Evolutionary conservation across 2,329 filamentous ascomycete genomes (phyloP), one percentile per base, ranked within the genome.

Genomic region (Hymenoscyphus occultus): DNA sequence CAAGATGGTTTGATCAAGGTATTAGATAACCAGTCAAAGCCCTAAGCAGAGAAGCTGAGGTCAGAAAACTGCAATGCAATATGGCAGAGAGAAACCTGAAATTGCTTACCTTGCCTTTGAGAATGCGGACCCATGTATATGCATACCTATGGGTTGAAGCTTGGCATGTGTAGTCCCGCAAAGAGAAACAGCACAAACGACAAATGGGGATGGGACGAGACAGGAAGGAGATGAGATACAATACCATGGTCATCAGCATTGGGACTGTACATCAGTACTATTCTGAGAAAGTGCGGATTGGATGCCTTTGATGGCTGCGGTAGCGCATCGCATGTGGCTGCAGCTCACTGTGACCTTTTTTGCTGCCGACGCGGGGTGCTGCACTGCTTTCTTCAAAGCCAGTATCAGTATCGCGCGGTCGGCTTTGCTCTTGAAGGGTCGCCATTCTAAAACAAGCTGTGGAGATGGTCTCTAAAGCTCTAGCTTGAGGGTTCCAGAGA

Each of bases 61-160:
- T 54, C 48, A 54, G 48, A 54, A 54, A 54, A 54, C 22, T 45
- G 48, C 48, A 54, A 54, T 19, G 19, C 48, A 22, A 28, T 22
- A 13, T 13, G 19, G 48, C 19, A 28, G 19, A 54, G 48, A 54
- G 19, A 19, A 28, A 54, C 19, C 12, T 13, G 48, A 19, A 12
- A 28, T 22, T 28, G 19, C 48, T 10, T 54, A 54, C 48, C 48
- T 54, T 54, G 12, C 3, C 19, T 22, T 51, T 54, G 22, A 19
- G 22, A 19, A 22, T 12, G 48, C 48, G 19, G 48, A 13, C 19
- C 48, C 19, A 54, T 28, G 3, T 3, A 28, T 28, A 28, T n/a
- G 48, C 48, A 54, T 35, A 35, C 35, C 35, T 35, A 13, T 51
- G 45, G 19, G 45, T 28, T 22, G 19, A 19, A 51, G 45, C 45